Base-by-base conservation (phyloP, 208 protist genomes). In the Lotmaria passim region DNA sequence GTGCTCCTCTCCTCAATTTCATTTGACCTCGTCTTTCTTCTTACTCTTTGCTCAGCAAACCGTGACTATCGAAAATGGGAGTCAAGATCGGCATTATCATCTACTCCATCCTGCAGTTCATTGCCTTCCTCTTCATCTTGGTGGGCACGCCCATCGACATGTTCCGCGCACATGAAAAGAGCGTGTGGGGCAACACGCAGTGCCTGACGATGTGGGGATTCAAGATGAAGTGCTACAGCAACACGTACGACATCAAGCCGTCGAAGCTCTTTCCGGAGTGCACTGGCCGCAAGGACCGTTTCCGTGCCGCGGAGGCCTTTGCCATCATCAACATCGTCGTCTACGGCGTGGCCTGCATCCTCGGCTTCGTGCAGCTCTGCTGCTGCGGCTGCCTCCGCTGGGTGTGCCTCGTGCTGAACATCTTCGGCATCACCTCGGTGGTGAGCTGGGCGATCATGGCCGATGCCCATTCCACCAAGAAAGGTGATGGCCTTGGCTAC, bases 121-220 rank as follows among this genome's bases (percentile, higher is more conserved):
- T 82, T 11, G 70, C 74, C 17, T 78, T 87, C 26, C 36, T 92
- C 10, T 73, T 87, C 30, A 64, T 89, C 41, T 36, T 85, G 50
- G 74, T 87, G 26, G 86, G 78, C 14, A 87, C 78, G 26, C 73
- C 81, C 33, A 75, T 91, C 23, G 82, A 84, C 60, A 73, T 80
- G 76, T 82, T 87, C 69, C 75, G 79, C 26, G 38, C 24, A 1
- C 82, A 75, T 53, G 34, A 67, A 0, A 8, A 43, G 23, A 12
- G 44, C 6, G 36, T 19, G 4, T 33, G 39, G 12, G 55, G 44
- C 28, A 73, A 68, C 44, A 51, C 23, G 7, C 21, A 15, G 0
- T 90, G 82, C 69, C 12, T 92, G 48, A 87, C 78, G 0, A 38
- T 89, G 38, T 92, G 86, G 86, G 83, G 83, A 0, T 0, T 38